These are phyloP conservation scores for Pleurotus sapidus DNA, from an alignment of 768 basidiomycete species.

Conservation along the genomic window DNA sequence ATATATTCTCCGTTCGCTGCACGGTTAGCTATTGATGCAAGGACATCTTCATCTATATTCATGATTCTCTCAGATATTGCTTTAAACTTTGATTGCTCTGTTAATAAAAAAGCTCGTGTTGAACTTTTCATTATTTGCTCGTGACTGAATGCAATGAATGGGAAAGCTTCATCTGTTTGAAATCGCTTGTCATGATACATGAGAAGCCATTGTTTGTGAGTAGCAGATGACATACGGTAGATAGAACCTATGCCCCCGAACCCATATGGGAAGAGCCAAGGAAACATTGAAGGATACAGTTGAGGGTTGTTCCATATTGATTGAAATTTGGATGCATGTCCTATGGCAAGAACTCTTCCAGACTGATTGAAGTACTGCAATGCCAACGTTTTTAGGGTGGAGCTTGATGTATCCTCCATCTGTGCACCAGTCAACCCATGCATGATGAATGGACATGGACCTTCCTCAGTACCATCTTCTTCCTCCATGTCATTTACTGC, in stretches of 20 bases:
- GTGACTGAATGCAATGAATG: slow-evolving; percentile 36
- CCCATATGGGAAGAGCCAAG: slow-evolving; percentile 41
- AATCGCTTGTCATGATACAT: slow-evolving; percentile 39
- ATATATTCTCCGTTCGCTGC: slow-evolving; percentile 6
- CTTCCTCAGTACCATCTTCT: slow-evolving; percentile 16
- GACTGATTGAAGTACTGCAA: slow-evolving; percentile 21
- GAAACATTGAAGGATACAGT: slow-evolving; percentile 34
- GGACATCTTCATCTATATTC: slow-evolving; percentile 9
- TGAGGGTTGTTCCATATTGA: slow-evolving; percentile 30
- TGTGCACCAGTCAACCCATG: slow-evolving; percentile 20
- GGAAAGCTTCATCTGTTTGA: slow-evolving; percentile 32
- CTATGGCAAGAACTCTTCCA: slow-evolving; percentile 24
- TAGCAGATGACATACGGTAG: slow-evolving; percentile 12
- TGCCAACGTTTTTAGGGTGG: slow-evolving; percentile 18
- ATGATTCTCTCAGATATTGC: slow-evolving; percentile 13
- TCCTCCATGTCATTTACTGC: slow-evolving; percentile 21
- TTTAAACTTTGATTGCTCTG: slow-evolving; percentile 14
- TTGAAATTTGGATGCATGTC: slow-evolving; percentile 20
- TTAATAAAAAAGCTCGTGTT: slow-evolving; percentile 14
- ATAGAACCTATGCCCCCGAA: slow-evolving; percentile 28
- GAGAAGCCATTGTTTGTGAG: slow-evolving; percentile 25
- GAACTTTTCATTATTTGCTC: slow-evolving; percentile 26
- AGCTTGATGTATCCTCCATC: slow-evolving; percentile 8
- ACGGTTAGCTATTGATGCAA: slow-evolving; percentile 10
- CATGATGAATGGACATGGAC: slow-evolving; percentile 21